A percentile compares a stretch with the other conserved stretches of the same genome.
phyloP scores from a whole-genome alignment of 257 asterid genomes.

The Solanum paucissectum region DNA sequence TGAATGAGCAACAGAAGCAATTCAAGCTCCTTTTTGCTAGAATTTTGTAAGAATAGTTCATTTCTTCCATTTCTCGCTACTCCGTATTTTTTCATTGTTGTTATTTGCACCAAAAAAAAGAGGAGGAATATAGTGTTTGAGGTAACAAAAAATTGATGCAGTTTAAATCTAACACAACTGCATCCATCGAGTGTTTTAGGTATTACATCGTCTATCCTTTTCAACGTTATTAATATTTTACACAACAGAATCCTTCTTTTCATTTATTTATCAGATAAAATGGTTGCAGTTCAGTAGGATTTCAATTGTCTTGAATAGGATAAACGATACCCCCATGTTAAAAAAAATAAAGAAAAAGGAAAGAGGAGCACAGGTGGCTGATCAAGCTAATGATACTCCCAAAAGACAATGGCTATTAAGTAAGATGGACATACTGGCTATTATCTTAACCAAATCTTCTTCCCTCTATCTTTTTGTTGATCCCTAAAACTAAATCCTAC shows the following conservation, averaged over 20 bases:
- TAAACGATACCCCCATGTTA: neutral
- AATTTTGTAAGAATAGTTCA: neutral
- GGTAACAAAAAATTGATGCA: neutral
- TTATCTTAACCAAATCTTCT: neutral
- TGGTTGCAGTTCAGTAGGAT: neutral
- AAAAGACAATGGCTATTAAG: neutral
- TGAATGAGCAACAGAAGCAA: neutral
- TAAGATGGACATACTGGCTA: neutral
- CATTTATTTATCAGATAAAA: neutral
- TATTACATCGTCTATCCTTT: neutral
- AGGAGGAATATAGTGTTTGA: neutral
- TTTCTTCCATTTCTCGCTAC: neutral
- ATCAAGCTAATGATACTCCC: neutral
- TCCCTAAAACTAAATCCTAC: neutral
- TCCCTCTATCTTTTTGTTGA: neutral
- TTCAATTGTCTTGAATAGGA: neutral
- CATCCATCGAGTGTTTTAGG: neutral
- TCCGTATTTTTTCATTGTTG: neutral
- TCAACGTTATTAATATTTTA: neutral
- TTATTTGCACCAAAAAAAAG: neutral
- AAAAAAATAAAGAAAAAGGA: neutral
- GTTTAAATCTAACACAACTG: neutral
- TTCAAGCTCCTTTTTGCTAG: neutral
- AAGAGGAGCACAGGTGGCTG: neutral
- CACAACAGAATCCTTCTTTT: neutral